These are phyloP conservation scores for Craterostigma plantagineum DNA, from an alignment of 257 asterid genomes.

Conservation along the genomic window DNA sequence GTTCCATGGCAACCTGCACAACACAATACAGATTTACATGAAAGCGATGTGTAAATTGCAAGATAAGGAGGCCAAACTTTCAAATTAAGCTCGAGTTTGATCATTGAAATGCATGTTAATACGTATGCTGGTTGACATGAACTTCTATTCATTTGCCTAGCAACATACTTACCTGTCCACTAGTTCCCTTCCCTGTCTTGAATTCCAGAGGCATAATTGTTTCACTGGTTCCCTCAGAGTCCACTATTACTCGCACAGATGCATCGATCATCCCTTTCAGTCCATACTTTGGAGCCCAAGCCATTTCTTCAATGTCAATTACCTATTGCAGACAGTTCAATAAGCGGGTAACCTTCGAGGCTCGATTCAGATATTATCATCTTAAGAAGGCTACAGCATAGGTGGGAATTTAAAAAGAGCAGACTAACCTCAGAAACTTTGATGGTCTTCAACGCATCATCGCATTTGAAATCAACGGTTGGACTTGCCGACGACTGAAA, in stretches of 20 bases:
- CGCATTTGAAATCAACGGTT: slow-evolving; percentile 49
- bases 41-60: not conserved
- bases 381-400: not conserved
- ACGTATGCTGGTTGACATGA: too few species aligned
- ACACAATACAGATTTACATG: slow-evolving; percentile 2
- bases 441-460: slow-evolving; percentile 43
- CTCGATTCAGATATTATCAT: not conserved
- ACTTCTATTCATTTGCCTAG: not conserved
- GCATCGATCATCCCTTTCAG: slow-evolving; percentile 97
- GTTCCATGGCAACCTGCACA: slow-evolving; percentile 84
- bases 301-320: slow-evolving; percentile 95
- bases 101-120: slow-evolving; percentile 1
- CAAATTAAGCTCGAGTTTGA: slow-evolving; percentile 5
- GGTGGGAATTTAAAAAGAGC: not conserved
- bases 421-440: slow-evolving; percentile 43
- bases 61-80: slow-evolving; percentile 4
- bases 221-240: slow-evolving; percentile 24
- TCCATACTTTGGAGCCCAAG: slow-evolving; percentile 94
- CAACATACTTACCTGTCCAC: slow-evolving; percentile 65
- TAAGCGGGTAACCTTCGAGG: not conserved
- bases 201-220: slow-evolving; percentile 83
- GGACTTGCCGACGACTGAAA: slow-evolving; percentile 44
- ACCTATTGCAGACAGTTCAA: slow-evolving; percentile 25
- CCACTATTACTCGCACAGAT: slow-evolving; percentile 46
- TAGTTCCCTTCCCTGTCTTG: slow-evolving; percentile 89